Base-by-base conservation (phyloP, 2,329 filamentous ascomycete species). In the Periconia macrospinosa region DNA sequence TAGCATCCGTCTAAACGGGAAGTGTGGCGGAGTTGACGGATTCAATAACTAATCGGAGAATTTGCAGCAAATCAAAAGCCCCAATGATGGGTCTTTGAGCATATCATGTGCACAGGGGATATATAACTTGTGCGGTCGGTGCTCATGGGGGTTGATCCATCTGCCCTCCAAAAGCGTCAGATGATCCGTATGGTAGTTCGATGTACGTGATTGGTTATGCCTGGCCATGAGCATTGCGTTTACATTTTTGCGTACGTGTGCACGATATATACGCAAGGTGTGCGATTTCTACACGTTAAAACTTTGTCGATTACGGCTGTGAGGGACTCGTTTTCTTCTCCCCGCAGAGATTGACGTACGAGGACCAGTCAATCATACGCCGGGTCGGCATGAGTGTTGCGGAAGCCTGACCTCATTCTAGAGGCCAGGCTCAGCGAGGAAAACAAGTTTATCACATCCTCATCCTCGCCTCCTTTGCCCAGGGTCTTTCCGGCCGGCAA, bases 101-200 rank as follows among this genome's bases (percentile, higher is more conserved):
- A 59, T n/a, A n/a, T 71, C 68, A 71, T 63, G 64, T 66, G 69
- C 53, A 50, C n/a, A 45, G 27, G 33, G 33, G 51, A 23, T 50
- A 51, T 52, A 44, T 35, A 59, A 27, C 8, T 52, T 56, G 51
- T 57, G 55, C 54, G 44, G 47, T 56, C 43, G 46, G 56, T 30
- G 61, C 47, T 61, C 50, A 53, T 61, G 53, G 57, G 56, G 47
- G 57, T 57, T 50, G 54, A 50, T 56, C 56, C 55, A 57, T 56
- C 56, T 59, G 50, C 55, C 61, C 59, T 63, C 54, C 53, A 53
- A 45, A 56, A 43, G 52, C 27, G 59, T 69, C 70, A 71, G 63
- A 70, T 73, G 69, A 73, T 60, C 11, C 57, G 41, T 43, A 55
- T 56, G 15, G 8, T 41, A 18, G n/a, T 49, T 42, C 35, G 19